phyloP scores from a whole-genome alignment of 306 rosid species.

The Cicer chorassanicum region DNA sequence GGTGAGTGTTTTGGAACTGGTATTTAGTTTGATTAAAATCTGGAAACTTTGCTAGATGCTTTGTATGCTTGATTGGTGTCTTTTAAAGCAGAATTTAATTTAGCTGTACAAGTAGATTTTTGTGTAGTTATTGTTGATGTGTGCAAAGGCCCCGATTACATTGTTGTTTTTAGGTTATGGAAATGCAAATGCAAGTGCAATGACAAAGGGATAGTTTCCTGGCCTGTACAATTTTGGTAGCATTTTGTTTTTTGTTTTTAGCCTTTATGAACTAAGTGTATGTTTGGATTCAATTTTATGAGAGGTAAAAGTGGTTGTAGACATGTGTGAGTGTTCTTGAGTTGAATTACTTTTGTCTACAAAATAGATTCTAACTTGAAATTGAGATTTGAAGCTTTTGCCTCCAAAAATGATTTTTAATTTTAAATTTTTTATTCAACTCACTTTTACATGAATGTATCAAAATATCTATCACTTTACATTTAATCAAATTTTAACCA shows the following conservation, averaged over 20 bases:
- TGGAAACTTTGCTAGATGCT: conserved; percentile 7
- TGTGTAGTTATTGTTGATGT: conserved; percentile 26
- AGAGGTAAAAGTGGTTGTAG: background rate
- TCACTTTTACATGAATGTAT: background rate
- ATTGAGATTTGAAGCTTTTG: background rate
- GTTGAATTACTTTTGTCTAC: background rate
- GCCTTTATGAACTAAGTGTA: conserved; percentile 1
- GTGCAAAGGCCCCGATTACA: conserved; percentile 8
- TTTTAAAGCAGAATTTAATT: conserved; percentile 30
- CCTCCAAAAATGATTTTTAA: background rate
- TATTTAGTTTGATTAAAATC: conserved; percentile 21
- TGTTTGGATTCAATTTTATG: conserved; percentile 2
- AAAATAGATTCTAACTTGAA: background rate
- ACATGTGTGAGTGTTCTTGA: background rate
- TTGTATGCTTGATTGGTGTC: conserved; percentile 40
- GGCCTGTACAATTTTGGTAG: background rate
- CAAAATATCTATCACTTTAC: background rate
- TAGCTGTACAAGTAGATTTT: background rate
- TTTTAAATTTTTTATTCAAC: background rate
- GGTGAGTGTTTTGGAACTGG: conserved; percentile 27
- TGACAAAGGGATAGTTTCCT: background rate
- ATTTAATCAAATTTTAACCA: background rate
- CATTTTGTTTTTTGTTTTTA: conserved; percentile 7
- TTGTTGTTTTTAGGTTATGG: conserved; percentile 36
- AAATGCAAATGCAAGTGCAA: conserved; percentile 27